Evolutionary conservation across 164 flowering plant genomes (phyloP), one percentile per base, ranked within the genome.

Genomic region (Warburgia ugandensis): DNA sequence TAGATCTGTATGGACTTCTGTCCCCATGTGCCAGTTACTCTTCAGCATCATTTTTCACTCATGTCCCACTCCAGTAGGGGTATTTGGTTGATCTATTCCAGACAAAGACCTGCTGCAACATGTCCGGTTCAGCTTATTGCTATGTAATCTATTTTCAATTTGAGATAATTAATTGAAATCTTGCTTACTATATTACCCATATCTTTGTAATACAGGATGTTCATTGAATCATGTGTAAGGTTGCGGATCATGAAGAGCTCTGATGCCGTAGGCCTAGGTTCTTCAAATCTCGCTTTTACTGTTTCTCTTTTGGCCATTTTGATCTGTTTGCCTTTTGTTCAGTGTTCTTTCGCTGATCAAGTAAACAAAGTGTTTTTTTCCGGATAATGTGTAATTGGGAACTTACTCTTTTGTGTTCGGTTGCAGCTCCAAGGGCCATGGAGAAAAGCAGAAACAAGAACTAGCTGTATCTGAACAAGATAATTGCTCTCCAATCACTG

Each of bases 221-320:
- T 90, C 52, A 82, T 68, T 52, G 83, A 78, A 46, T 67, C 95
- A 6, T 90, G 97, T 76, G 82, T 74, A 72, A 80, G 80, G 77
- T 58, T 90, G 60, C 81, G 86, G 59, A 90, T 90, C 43, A 86
- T 86, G 95, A 90, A 90, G 60, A 70, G 95, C 50, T 73, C 88
- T 55, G 95, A 90, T 67, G 97, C 97, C 61, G 86, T 86, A 71
- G 97, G 97, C 58, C 68, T 90, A 69, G 95, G 97, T 89, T 8
- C 33, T 70, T 43, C 23, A 19, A 28, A 22, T 31, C 43, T 54
- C 43, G 17, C 20, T 16, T 12, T 2, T 39, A 9, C 3, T 4
- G 5, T 13, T 9, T 11, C 19, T 0, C 11, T 11, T 13, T 19
- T 4, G 5, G 19, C n/a, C 5, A 8, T 12, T 39, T 12, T 8